Conservation (phyloP, 441 rosid species). For the Lepidium campestre region DNA sequence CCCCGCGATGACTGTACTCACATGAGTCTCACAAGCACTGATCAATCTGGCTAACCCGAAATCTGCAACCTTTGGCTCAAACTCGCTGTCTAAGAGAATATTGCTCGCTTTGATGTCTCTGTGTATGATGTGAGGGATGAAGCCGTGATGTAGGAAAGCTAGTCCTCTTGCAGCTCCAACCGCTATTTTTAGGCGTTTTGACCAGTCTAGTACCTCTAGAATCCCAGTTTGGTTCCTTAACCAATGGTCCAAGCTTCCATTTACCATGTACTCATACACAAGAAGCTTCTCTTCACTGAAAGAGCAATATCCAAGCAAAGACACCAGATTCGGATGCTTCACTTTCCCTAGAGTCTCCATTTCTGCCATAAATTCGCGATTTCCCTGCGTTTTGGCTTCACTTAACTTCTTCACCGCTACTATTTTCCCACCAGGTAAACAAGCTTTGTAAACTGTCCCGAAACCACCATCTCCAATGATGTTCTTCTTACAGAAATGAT, state of each 20-base stretch:
- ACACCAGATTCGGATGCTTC: slow-evolving; percentile 82
- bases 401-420: slow-evolving; percentile 94
- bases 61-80: slow-evolving; percentile 90
- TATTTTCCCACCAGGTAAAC: slow-evolving; percentile 44
- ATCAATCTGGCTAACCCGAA: slow-evolving; percentile 87
- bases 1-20: slow-evolving; percentile 81
- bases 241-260: slow-evolving; percentile 88
- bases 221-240: slow-evolving; percentile 62
- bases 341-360: slow-evolving; percentile 97
- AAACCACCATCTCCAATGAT: slow-evolving; percentile 92
- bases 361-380: slow-evolving; percentile 84
- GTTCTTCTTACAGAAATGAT: slow-evolving; percentile 72
- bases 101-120: slow-evolving; percentile 91
- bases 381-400: slow-evolving; percentile 77
- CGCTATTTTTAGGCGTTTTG: slow-evolving; percentile 67
- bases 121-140: slow-evolving; percentile 88
- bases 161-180: slow-evolving; percentile 77
- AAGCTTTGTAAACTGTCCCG: slow-evolving; percentile 84
- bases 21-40: slow-evolving; percentile 92
- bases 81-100: slow-evolving; percentile 65
- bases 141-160: slow-evolving; percentile 82
- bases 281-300: slow-evolving; percentile 80
- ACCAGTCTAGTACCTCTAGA: slow-evolving; percentile 71
- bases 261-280: slow-evolving; percentile 87
- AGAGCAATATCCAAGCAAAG: slow-evolving; percentile 83